These are phyloP conservation scores for Thyridium curvatum DNA, from an alignment of 2,329 filamentous ascomycete species.

Conservation along the genomic window DNA sequence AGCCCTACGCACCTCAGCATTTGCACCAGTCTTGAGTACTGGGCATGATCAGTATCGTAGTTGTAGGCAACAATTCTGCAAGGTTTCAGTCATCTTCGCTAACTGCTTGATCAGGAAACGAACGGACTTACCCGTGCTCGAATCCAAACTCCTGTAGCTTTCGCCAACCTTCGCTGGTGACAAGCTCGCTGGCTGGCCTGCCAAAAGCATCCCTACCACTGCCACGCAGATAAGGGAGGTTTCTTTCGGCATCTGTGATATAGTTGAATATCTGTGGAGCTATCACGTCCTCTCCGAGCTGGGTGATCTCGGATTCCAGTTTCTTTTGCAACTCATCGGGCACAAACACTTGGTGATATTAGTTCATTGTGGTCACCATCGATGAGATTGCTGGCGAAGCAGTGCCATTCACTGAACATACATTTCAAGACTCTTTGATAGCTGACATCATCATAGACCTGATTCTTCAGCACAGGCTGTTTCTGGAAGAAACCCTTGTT, in stretches of 20 bases:
- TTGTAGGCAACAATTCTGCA: constrained; percentile 48
- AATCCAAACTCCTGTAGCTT: constrained; percentile 53
- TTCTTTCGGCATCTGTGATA: constrained; percentile 58
- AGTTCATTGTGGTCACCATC: constrained; percentile 2
- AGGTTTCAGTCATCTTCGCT: neutral
- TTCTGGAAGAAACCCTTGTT: constrained; percentile 51
- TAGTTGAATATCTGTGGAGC: constrained; percentile 47
- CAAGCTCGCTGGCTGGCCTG: constrained; percentile 48
- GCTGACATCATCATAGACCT: constrained; percentile 48
- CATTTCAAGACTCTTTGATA: constrained; percentile 45
- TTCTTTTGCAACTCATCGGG: constrained; percentile 29
- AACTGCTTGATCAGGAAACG: constrained; percentile 1
- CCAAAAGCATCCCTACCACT: constrained; percentile 57
- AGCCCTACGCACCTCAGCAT: constrained; percentile 38
- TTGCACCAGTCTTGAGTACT: constrained; percentile 50
- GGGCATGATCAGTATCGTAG: constrained; percentile 46
- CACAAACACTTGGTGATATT: constrained; percentile 37
- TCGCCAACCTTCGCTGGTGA: constrained; percentile 63
- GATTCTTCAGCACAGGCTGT: constrained; percentile 44
- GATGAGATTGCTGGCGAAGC: too few relatives aligned
- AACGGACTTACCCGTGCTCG: constrained; percentile 35
- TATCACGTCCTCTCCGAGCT: constrained; percentile 46
- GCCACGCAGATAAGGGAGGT: constrained; percentile 53
- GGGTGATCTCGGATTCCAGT: constrained; percentile 35
- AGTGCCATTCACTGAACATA: constrained; percentile 19